These are phyloP conservation scores for Trypanosoma boissoni DNA, from an alignment of 208 protist genomes.

Conservation along the genomic window DNA sequence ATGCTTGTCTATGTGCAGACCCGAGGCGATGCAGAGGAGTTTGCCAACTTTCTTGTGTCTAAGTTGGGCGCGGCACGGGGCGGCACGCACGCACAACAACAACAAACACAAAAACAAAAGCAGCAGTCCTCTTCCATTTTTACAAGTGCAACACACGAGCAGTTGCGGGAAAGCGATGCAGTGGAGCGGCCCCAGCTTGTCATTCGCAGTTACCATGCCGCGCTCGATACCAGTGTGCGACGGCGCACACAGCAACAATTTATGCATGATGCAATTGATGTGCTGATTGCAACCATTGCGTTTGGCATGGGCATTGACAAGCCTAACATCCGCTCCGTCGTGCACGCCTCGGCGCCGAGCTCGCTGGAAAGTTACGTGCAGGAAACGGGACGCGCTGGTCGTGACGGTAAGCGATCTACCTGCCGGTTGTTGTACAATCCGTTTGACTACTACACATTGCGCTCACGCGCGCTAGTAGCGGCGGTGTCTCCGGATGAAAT, in stretches of 20 bases:
- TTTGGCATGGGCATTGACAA: conserved; percentile 99
- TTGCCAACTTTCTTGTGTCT: conserved; percentile 46
- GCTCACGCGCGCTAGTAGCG: conserved; percentile 65
- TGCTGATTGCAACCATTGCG: conserved; percentile 96
- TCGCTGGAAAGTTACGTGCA: conserved; percentile 97
- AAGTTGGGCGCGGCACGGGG: conserved; percentile 24
- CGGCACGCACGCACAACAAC: neutral
- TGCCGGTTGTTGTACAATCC: conserved; percentile 89
- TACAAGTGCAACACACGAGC: conserved; percentile 28
- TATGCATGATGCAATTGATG: conserved; percentile 73
- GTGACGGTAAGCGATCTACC: conserved; percentile 86
- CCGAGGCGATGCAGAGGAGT: conserved; percentile 72
- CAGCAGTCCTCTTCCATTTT: conserved; percentile 17
- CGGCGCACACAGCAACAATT: conserved; percentile 85
- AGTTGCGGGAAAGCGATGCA: conserved; percentile 3
- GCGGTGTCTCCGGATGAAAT: conserved; percentile 63
- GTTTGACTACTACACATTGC: conserved; percentile 93
- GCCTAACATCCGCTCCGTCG: conserved; percentile 94
- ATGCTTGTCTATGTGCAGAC: conserved; percentile 87
- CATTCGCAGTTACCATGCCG: conserved; percentile 80
- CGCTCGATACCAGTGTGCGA: conserved; percentile 41
- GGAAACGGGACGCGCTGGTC: conserved; percentile 95
- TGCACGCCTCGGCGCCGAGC: conserved; percentile 95
- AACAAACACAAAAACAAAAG: conserved; percentile 3
- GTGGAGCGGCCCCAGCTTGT: conserved; percentile 23